Percentiles rank a stretch among this genome's conserved stretches.
These are phyloP conservation scores for Nannochloris sp. DNA, from an alignment of 139 green algal species.

Conservation along the genomic window DNA sequence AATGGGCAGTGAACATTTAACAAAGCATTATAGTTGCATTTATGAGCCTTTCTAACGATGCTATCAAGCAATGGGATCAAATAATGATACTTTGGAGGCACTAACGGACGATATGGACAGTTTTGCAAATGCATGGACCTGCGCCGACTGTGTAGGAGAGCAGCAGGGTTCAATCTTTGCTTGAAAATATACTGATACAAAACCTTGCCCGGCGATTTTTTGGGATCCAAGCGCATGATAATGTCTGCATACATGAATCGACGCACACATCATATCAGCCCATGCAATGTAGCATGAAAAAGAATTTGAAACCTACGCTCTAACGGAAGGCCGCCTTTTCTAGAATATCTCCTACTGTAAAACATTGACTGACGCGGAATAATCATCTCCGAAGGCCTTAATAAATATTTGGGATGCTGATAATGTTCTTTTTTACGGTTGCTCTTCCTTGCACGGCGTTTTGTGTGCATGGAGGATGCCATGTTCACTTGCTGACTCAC, in stretches of 20 bases:
- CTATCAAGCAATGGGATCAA: slow-evolving; percentile 15
- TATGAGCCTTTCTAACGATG: slow-evolving; percentile 30
- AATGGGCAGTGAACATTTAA: slow-evolving; percentile 68
- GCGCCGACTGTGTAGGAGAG: background rate
- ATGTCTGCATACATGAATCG: slow-evolving; percentile 31
- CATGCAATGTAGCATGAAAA: background rate
- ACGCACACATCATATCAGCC: background rate
- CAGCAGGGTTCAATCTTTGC: slow-evolving; percentile 14
- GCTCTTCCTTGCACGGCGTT: background rate
- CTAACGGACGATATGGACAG: background rate
- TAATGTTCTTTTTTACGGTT: background rate
- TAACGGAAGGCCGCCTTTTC: slow-evolving; percentile 35
- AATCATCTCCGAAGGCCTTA: slow-evolving; percentile 14
- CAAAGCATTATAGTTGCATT: slow-evolving; percentile 48
- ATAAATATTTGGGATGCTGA: slow-evolving; percentile 12
- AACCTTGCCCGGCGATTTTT: slow-evolving; percentile 2
- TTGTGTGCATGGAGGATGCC: background rate
- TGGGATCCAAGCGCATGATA: slow-evolving; percentile 21
- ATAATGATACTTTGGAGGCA: slow-evolving; percentile 15
- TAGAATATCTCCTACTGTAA: slow-evolving; percentile 50
- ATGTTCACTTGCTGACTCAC: too few relatives aligned
- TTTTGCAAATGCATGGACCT: slow-evolving; percentile 3
- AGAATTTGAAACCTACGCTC: slow-evolving; percentile 30
- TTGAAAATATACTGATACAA: slow-evolving; percentile 38
- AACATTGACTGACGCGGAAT: slow-evolving; percentile 40